Base-by-base conservation (phyloP, 176 grass and related monocot species). In the Oryza brachyantha region DNA sequence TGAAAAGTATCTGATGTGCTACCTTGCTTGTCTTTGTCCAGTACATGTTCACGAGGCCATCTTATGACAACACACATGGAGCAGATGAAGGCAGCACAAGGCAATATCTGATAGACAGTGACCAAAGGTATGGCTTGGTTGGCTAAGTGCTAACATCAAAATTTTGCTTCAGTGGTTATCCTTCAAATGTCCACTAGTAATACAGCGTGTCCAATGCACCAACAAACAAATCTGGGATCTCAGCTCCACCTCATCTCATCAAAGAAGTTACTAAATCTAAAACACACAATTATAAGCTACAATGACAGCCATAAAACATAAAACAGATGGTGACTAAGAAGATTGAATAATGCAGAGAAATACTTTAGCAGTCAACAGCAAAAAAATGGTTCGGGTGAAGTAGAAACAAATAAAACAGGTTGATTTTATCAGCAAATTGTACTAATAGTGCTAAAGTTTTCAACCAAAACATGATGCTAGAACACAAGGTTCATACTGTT, bases 1-100 rank as follows among this genome's bases (percentile, higher is more conserved):
- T 62, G 45, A 8, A n/a, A 28, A 69, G 63, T 82, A 37, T 65
- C 70, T 70, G 22, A 84, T 57, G 16, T 79, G 60, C 72, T 76
- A 41, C 8, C 72, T 7, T 64, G 65, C 71, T 75, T 19, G 65
- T 80, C 64, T 64, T 75, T 19, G 65, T 80, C 64, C 65, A 70
- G 25, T 63, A 50, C 41, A 68, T 43, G 17, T 36, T 69, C 14
- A 52, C 2, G 8, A 73, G 41, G 46, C 57, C 5, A 46, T 67
- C 39, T 70, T 39, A 27, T 21, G 17, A 36, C 7, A 13, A 25
- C 55, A 27, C 22, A 80, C 25, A 37, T 57, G 29, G 64, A 66
- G 22, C 34, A 29, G 7, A 57, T 22, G 16, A 24, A 75, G 41
- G 65, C 24, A 8, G 25, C 75, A 70, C 55, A 45, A 16, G 63